Percentiles rank a stretch among this genome's conserved stretches.
Conservation (phyloP, 306 rosid species). For the Cicer pinnatifidum region DNA sequence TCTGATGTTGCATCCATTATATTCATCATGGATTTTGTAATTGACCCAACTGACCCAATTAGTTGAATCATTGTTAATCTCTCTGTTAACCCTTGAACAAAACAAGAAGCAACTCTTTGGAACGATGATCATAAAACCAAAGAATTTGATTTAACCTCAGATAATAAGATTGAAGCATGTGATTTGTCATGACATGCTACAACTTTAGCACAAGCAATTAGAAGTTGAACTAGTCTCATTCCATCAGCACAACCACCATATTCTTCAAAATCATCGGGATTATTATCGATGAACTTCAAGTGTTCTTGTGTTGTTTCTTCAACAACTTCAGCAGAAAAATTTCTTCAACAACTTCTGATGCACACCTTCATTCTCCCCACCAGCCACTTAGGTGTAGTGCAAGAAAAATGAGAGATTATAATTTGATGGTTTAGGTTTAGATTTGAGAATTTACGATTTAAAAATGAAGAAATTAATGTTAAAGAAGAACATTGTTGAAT, state of each 20-base stretch:
- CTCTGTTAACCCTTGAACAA: constrained; percentile 71
- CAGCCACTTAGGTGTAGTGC: too few relatives aligned
- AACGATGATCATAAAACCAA: constrained; percentile 80
- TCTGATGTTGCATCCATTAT: constrained; percentile 59
- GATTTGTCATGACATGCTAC: constrained; percentile 85
- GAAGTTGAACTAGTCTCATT: constrained; percentile 85
- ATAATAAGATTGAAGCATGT: constrained; percentile 64
- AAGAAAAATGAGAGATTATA: too few relatives aligned
- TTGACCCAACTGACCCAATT: constrained; percentile 53
- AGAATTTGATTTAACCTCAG: constrained; percentile 68
- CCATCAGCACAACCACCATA: constrained; percentile 68
- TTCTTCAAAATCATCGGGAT: constrained; percentile 41
- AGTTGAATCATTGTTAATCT: constrained; percentile 66
- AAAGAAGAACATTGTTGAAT: too few relatives aligned
- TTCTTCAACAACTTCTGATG: constrained; percentile 29
- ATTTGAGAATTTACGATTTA: too few relatives aligned
- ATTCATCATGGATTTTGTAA: constrained; percentile 49
- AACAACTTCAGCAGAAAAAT: constrained; percentile 64
- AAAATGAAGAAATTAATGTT: too few relatives aligned
- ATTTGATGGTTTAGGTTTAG: too few relatives aligned
- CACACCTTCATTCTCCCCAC: too few relatives aligned
- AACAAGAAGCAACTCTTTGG: constrained; percentile 89
- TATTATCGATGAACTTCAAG: constrained; percentile 38
- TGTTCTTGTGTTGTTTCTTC: constrained; percentile 60
- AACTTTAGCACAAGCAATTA: constrained; percentile 85